Evolutionary conservation across 2,329 filamentous ascomycete species (phyloP).

Genomic region (Keithomyces neogunnii): DNA sequence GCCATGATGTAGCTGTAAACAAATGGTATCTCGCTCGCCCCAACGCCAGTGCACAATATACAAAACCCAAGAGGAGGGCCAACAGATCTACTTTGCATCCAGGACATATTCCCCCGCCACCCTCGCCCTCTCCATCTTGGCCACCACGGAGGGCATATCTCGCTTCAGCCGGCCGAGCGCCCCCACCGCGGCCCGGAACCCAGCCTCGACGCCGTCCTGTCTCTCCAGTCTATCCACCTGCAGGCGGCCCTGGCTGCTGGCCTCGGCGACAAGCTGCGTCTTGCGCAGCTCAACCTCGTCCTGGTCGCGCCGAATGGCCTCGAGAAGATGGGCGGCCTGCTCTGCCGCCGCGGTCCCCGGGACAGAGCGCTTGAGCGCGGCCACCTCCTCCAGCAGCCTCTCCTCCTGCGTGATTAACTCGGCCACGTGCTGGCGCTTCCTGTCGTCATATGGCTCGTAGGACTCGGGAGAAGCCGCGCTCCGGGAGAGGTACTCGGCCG

Average conservation of each 20-base stretch:
- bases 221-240: slow-evolving; percentile 32
- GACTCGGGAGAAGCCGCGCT: slow-evolving; percentile 19
- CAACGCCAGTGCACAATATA: neutral
- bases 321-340: slow-evolving; percentile 31
- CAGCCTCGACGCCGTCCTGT: slow-evolving; percentile 32
- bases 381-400: slow-evolving; percentile 55
- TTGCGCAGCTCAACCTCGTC: slow-evolving; percentile 27
- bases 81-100: slow-evolving; percentile 12
- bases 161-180: slow-evolving; percentile 45
- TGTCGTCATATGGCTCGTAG: slow-evolving; percentile 53
- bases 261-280: slow-evolving; percentile 11
- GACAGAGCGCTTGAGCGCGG: slow-evolving; percentile 46
- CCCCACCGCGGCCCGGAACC: slow-evolving; percentile 39
- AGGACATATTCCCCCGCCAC: slow-evolving; percentile 51
- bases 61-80: neutral
- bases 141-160: slow-evolving; percentile 53
- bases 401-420: slow-evolving; percentile 55
- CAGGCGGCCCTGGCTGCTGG: slow-evolving; percentile 17
- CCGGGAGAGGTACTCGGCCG: slow-evolving; percentile 28
- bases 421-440: slow-evolving; percentile 50
- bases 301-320: slow-evolving; percentile 38
- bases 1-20: too few species aligned
- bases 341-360: slow-evolving; percentile 35
- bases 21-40: neutral
- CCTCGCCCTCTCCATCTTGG: slow-evolving; percentile 56